Base-by-base conservation (phyloP, 2,329 filamentous ascomycete species). In the Diaporthe sp. region DNA sequence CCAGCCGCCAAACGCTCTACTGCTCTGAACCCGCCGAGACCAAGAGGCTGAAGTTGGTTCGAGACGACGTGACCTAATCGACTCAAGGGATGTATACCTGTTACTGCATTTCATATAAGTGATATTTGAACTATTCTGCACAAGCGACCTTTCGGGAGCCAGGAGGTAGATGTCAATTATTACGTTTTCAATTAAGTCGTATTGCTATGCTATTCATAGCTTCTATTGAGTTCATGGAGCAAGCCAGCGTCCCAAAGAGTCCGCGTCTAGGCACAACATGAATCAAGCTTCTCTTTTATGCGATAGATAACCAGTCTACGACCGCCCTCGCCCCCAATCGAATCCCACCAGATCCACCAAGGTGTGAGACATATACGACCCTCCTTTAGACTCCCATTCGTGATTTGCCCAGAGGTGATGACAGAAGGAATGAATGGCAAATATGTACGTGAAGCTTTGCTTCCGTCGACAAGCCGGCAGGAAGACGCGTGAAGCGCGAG, bases 391-490 rank as follows among this genome's bases (percentile, higher is more conserved):
- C 65, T 65, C 71, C 58, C 49, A 55, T 55, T 20, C 60, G 37
- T 61, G 47, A 34, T 55, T 57, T 73, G 71, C 60, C 34, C 39
- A 39, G 34, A 22, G 13, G 25, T 37, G 28, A 55, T 55, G 47
- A 65, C 37, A 65, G 20, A 63, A 57, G 31, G 49, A 65, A 55
- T 28, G 37, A 73, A 57, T 42, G 71, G 34, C 71, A 73, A 65
- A 61, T 73, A 73, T 73, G 71, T 73, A 73, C 71, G 25, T 55
- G 55, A 65, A 65, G 37, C 31, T 65, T 55, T 34, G 60, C 51
- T 47, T 73, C 47, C 71, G 37, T 65, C 71, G 49, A 65, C 58
- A 63, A 42, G 25, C 47, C 58, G 58, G 47, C 71, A 47, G 58
- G 28, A 60, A 55, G 58, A 17, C 47, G 55, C 31, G 22, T 31